phyloP scores from a whole-genome alignment of 768 basidiomycete species.

The Coprinopsis strossmayeri region DNA sequence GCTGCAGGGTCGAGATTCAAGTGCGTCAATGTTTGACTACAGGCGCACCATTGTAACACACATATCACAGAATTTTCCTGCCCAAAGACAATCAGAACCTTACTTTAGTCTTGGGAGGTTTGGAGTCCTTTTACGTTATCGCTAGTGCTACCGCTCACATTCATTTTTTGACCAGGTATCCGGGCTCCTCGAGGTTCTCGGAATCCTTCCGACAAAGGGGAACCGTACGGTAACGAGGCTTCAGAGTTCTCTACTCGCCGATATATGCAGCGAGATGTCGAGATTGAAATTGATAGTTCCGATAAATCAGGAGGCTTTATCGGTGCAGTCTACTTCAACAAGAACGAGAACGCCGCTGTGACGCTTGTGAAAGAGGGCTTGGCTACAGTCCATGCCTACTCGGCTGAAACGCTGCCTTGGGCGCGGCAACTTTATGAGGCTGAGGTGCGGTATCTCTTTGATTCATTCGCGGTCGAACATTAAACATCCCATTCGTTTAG shows the following conservation, averaged over 20 bases:
- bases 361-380: slow-evolving; percentile 82
- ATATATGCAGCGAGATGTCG: slow-evolving; percentile 93
- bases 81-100: slow-evolving; percentile 91
- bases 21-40: slow-evolving; percentile 29
- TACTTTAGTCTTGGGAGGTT: slow-evolving; percentile 87
- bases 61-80: slow-evolving; percentile 54
- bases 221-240: slow-evolving; percentile 84
- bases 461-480: not conserved
- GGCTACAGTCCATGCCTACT: slow-evolving; percentile 83
- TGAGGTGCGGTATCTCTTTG: slow-evolving; percentile 44
- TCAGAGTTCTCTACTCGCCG: slow-evolving; percentile 69
- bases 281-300: slow-evolving; percentile 82
- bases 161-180: slow-evolving; percentile 48
- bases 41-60: not conserved
- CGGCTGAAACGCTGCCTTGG: slow-evolving; percentile 79
- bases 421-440: slow-evolving; percentile 74
- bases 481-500: slow-evolving; percentile 25
- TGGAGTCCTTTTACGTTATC: too few species aligned
- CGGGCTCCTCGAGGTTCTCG: slow-evolving; percentile 86
- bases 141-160: not conserved
- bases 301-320: slow-evolving; percentile 98
- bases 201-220: slow-evolving; percentile 73
- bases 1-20: slow-evolving; percentile 95
- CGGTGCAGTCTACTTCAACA: slow-evolving; percentile 78
- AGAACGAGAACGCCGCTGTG: slow-evolving; percentile 81